Evolutionary conservation across 1,284 basidiomycete species (phyloP), one percentile per base, ranked within the genome.

Genomic region (Trichosporon sp.): DNA sequence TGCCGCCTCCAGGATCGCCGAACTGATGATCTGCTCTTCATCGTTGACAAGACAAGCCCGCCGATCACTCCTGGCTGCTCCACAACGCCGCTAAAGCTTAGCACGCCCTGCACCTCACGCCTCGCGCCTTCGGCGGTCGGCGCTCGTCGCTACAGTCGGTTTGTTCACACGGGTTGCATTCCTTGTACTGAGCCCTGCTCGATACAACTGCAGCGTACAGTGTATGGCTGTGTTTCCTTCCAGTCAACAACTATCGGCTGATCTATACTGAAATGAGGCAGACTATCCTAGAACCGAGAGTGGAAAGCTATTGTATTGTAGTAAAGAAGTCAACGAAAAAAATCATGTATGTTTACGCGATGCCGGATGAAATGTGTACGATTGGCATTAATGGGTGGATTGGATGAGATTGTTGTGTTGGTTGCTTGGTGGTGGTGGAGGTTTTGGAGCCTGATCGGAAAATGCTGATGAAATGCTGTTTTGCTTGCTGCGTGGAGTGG

Each of bases 101-200:
- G 32, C 32, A 32, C 32, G n/a, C n/a, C n/a, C 32, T 32, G 5
- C 32, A 32, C 32, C 5, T 11, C 32, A 11, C 32, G 32, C 32
- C 11, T 11, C 32, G 32, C 32, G 6, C 32, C 32, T 6, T 32
- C 32, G 32, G n/a, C n/a, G n/a, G n/a, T n/a, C n/a, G n/a, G n/a
- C n/a, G n/a, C n/a, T n/a, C n/a, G n/a, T n/a, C n/a, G n/a, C n/a
- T n/a, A n/a, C n/a, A n/a, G n/a, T n/a, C n/a, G n/a, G n/a, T n/a
- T 32, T 16, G 46, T 52, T 52, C 46, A 52, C 46, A 27, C 16
- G 36, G 29, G 46, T 52, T 52, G 46, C 46, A 52, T 52, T 29
- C 27, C 46, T 52, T 52, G 46, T 52, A 52, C 27, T 52, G 46
- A 52, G 46, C 46, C 25, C 46, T 52, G 46, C 46, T 52, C 46